A percentile compares a stretch with the other conserved stretches of the same genome.
phyloP scores from a whole-genome alignment of 2,329 filamentous ascomycete species.

The Xylariaceae sp. region DNA sequence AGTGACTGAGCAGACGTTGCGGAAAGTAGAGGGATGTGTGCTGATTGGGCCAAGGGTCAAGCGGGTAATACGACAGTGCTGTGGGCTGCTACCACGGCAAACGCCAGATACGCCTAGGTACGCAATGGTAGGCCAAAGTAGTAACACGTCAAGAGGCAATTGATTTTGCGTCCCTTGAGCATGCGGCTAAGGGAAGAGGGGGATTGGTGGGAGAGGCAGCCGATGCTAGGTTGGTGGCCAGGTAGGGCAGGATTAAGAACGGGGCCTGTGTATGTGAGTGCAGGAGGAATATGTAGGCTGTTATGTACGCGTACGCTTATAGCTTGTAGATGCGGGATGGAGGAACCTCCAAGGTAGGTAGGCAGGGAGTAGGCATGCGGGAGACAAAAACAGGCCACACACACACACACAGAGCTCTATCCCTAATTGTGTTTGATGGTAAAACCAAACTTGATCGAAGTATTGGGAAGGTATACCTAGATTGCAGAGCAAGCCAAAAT shows the following conservation, averaged over 20 bases:
- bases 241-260: constrained; percentile 35
- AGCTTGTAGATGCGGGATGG: constrained; percentile 30
- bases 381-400: constrained; percentile 28
- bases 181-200: constrained; percentile 35
- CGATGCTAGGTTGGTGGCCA: constrained; percentile 30
- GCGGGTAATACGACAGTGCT: constrained; percentile 38
- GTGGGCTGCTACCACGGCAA: constrained; percentile 42
- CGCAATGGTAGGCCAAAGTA: constrained; percentile 38
- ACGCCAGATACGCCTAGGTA: constrained; percentile 40
- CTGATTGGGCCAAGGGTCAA: constrained; percentile 39
- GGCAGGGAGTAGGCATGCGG: constrained; percentile 23
- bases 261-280: constrained; percentile 29
- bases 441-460: constrained; percentile 70
- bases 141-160: constrained; percentile 48
- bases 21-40: constrained; percentile 23
- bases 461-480: constrained; percentile 46
- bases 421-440: constrained; percentile 59
- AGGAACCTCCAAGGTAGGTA: constrained; percentile 14
- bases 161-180: constrained; percentile 40
- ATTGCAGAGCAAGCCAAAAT: constrained; percentile 1
- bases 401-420: constrained; percentile 28
- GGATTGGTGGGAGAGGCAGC: constrained; percentile 40
- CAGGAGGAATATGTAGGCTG: constrained; percentile 35
- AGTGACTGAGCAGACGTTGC: constrained; percentile 40
- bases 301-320: constrained; percentile 36